Base-by-base conservation (phyloP, 331 rosid genomes). In the Dryas integrifolia region DNA sequence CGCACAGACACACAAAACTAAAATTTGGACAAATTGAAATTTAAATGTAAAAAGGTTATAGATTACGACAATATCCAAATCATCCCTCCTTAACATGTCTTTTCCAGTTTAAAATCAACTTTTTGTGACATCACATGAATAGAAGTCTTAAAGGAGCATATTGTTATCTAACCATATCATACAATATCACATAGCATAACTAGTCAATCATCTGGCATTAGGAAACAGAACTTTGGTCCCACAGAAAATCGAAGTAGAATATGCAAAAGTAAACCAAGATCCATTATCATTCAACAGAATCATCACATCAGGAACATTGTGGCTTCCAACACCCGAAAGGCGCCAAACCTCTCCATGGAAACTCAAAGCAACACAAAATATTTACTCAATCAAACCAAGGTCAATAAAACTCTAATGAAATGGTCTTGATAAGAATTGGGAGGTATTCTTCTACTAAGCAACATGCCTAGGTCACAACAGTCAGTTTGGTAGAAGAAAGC, bases 401-500 rank as follows among this genome's bases (percentile, higher is more conserved):
- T 15, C 47, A 30, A 55, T 52, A 72, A 12, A 48, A 18, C 58
- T 7, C 21, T 7, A 6, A 9, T 26, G 26, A 26, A 48, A 24
- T 21, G 44, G 10, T 26, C 16, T 66, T 39, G 21, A 47, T 57
- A 12, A 18, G 51, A 53, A 55, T 7, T 5, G 44, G 11, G 70
- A 10, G 7, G 51, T 43, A 72, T 49, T 12, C 68, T 50, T 50
- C 35, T 26, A 15, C 39, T 7, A 55, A 52, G 70, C 46, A 67
- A 30, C 55, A 40, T 55, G 39, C 75, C 52, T 4, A 57, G 39
- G 16, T 45, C 44, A 38, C 26, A 12, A 70, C 67, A 11, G 13
- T 6, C 39, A 39, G 38, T 61, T 35, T 35, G 76, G 76, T 46
- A 77, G 51, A 41, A 12, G 15, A 50, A 70, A 44, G 58, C 44